These are phyloP conservation scores for Mariannaea sp. DNA, from an alignment of 2,329 filamentous ascomycete genomes.

Conservation along the genomic window DNA sequence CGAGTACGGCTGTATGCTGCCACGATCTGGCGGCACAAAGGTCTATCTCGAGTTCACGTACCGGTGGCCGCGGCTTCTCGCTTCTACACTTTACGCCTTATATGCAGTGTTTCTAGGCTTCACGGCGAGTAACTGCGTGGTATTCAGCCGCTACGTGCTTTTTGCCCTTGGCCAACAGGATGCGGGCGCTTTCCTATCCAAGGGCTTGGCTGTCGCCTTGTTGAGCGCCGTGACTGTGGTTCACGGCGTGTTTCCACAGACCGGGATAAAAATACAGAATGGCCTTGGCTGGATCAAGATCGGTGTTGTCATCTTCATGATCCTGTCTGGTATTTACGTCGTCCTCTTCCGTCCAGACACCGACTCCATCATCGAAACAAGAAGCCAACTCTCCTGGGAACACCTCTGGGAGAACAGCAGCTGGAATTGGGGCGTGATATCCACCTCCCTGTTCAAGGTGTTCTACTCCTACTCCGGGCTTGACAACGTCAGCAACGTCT, in stretches of 20 bases:
- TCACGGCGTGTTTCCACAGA: constrained; percentile 61
- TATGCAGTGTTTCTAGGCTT: constrained; percentile 69
- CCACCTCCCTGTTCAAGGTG: constrained; percentile 70
- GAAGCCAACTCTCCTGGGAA: constrained; percentile 49
- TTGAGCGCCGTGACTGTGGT: constrained; percentile 62
- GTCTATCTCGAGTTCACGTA: constrained; percentile 75
- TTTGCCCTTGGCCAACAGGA: constrained; percentile 60
- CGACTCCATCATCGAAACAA: constrained; percentile 7
- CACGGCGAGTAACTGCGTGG: constrained; percentile 71
- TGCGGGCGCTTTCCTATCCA: constrained; percentile 56
- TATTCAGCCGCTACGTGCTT: constrained; percentile 68
- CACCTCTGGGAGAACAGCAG: constrained; percentile 66
- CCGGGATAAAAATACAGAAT: constrained; percentile 65
- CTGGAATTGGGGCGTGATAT: constrained; percentile 71
- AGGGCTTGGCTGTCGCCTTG: constrained; percentile 60
- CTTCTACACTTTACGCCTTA: constrained; percentile 66
- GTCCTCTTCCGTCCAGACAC: constrained; percentile 51
- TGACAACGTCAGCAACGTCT: constrained; percentile 70
- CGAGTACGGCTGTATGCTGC: constrained; percentile 74
- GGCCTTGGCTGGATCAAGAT: constrained; percentile 67
- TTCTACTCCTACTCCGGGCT: constrained; percentile 72
- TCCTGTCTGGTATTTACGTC: constrained; percentile 63
- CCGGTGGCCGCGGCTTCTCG: constrained; percentile 64
- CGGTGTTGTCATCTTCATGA: constrained; percentile 63
- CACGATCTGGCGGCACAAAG: constrained; percentile 70